phyloP scores from a whole-genome alignment of 176 grass and related monocot species.

The Chloris gayana region DNA sequence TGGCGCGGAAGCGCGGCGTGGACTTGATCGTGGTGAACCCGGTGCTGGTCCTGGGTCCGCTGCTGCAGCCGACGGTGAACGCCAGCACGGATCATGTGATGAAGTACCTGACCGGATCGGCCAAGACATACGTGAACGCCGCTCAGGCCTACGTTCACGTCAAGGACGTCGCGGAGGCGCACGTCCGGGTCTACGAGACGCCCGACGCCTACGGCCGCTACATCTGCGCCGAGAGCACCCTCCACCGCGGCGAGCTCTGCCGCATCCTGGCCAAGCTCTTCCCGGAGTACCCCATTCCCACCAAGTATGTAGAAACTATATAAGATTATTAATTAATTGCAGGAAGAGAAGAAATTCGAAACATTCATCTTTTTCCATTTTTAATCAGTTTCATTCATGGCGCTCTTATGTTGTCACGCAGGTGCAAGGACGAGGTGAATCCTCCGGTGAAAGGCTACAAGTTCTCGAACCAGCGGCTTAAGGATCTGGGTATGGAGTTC shows the following conservation, averaged over 20 bases:
- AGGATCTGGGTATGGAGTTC: conserved; percentile 71
- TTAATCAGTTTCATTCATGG: neutral
- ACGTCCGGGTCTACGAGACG: conserved; percentile 65
- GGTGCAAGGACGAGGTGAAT: conserved; percentile 70
- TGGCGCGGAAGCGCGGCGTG: conserved; percentile 34
- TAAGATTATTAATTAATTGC: too few species aligned
- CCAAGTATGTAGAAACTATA: conserved; percentile 30
- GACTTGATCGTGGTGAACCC: conserved; percentile 71
- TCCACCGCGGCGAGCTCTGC: conserved; percentile 76
- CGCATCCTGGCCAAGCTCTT: conserved; percentile 78
- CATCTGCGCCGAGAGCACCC: conserved; percentile 79
- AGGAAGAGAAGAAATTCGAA: neutral
- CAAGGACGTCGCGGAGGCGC: conserved; percentile 71
- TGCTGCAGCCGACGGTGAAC: conserved; percentile 74
- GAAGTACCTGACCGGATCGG: conserved; percentile 75
- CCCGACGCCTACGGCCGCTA: conserved; percentile 57
- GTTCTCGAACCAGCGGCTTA: conserved; percentile 75
- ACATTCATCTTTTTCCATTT: neutral
- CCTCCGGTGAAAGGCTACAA: conserved; percentile 61
- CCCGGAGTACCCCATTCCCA: conserved; percentile 77
- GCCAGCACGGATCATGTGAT: conserved; percentile 59
- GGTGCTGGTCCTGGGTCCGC: conserved; percentile 57
- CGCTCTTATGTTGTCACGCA: neutral
- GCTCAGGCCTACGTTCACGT: conserved; percentile 84
- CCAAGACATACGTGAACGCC: conserved; percentile 69